Percentiles rank a stretch among this genome's conserved stretches.
phyloP scores from a whole-genome alignment of 306 rosid species.

The Neltuma alba region DNA sequence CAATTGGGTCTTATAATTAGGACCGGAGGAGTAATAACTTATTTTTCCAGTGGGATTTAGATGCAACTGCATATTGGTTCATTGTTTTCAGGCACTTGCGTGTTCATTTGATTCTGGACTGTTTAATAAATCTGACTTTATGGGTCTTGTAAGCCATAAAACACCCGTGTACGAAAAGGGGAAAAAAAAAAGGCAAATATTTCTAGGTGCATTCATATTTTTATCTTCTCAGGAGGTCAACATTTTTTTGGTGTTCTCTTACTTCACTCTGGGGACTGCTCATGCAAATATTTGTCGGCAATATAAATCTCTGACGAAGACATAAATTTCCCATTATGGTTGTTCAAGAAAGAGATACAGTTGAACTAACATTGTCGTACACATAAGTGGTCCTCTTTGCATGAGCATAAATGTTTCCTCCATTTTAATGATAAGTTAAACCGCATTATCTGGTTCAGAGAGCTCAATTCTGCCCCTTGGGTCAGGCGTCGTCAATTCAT shows the following conservation, averaged over 20 bases:
- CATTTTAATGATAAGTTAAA: not conserved
- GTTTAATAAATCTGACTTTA: not conserved
- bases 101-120: not conserved
- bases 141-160: not conserved
- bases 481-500: not conserved
- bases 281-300: not conserved
- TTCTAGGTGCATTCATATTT: not conserved
- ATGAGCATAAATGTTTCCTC: not conserved
- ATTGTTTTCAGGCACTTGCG: not conserved
- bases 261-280: not conserved
- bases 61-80: not conserved
- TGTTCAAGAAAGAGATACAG: not conserved
- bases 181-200: no score
- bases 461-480: not conserved
- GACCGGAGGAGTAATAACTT: no score
- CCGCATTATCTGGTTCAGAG: not conserved
- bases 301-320: not conserved
- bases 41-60: not conserved
- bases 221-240: not conserved
- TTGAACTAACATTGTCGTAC: not conserved
- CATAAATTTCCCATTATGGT: not conserved
- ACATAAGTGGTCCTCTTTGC: not conserved
- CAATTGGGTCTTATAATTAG: no score
- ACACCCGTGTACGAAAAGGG: not conserved
- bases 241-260: not conserved